Evolutionary conservation across 2,329 filamentous ascomycete species (phyloP).

Genomic region (Diaporthe nobilis): DNA sequence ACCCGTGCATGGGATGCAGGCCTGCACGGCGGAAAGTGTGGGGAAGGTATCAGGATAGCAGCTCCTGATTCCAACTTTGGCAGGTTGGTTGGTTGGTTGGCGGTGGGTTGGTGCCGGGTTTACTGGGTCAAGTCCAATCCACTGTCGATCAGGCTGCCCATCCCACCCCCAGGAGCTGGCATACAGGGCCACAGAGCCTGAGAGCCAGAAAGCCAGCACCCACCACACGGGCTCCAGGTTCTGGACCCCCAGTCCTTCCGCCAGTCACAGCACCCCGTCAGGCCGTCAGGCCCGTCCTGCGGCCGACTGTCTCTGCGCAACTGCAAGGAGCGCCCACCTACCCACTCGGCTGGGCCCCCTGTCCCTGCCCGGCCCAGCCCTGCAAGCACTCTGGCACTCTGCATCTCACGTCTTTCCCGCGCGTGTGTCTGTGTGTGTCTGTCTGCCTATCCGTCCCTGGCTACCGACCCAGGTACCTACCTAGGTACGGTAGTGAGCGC

Average conservation of each 20-base stretch:
- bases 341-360: constrained; percentile 7
- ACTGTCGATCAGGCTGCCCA: constrained; percentile 19
- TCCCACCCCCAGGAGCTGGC: background rate
- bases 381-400: constrained; percentile 23
- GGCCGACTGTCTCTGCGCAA: constrained; percentile 2
- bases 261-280: background rate
- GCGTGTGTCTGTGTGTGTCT: background rate
- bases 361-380: constrained; percentile 20
- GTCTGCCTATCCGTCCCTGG: constrained; percentile 3
- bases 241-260: background rate
- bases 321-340: background rate
- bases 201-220: background rate
- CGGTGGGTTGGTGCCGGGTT: constrained; percentile 2
- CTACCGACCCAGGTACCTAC: background rate
- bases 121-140: constrained; percentile 7
- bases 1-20: constrained; percentile 1
- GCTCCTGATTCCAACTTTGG: constrained; percentile 31
- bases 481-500: too few species aligned
- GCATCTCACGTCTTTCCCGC: constrained; percentile 12
- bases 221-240: constrained; percentile 2
- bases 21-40: constrained; percentile 1
- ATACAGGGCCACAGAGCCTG: background rate
- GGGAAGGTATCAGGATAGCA: constrained; percentile 31
- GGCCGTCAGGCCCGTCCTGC: background rate
- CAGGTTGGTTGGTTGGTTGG: constrained; percentile 16